These are phyloP conservation scores for Phaffia rhodozyma DNA, from an alignment of 1,284 basidiomycete species.

Conservation along the genomic window DNA sequence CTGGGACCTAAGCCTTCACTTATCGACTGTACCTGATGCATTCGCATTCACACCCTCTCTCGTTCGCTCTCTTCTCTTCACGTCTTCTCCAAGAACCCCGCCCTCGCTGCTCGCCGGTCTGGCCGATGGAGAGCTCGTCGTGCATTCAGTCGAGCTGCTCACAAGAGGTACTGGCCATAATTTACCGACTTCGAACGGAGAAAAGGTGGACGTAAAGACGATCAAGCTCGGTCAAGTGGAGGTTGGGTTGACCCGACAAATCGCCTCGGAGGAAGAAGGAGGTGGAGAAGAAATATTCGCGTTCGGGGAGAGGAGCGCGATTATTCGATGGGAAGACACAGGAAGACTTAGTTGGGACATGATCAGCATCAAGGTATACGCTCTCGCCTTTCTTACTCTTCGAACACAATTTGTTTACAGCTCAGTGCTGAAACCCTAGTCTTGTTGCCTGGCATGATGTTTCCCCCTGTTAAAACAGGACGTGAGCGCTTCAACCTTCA, in stretches of 20 bases:
- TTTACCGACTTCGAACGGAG: constrained; percentile 31
- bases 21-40: constrained; percentile 26
- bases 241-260: constrained; percentile 42
- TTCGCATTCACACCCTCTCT: constrained; percentile 42
- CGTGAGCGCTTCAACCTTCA: constrained; percentile 43
- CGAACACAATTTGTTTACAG: constrained; percentile 54
- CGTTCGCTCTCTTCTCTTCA: constrained; percentile 57
- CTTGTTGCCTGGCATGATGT: neutral
- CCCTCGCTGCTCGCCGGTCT: constrained; percentile 64
- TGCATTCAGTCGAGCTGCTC: constrained; percentile 39
- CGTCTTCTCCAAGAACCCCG: constrained; percentile 38
- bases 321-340: too few relatives aligned
- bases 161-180: constrained; percentile 37
- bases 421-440: neutral
- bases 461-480: constrained; percentile 39
- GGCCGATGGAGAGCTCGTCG: constrained; percentile 63
- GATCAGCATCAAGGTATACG: constrained; percentile 51
- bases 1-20: constrained; percentile 46
- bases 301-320: too few relatives aligned
- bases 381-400: constrained; percentile 53
- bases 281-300: constrained; percentile 37
- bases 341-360: too few relatives aligned
- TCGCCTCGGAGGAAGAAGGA: too few relatives aligned
- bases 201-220: constrained; percentile 41
- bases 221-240: constrained; percentile 58